Evolutionary conservation across 1,284 basidiomycete species (phyloP), one percentile per base, ranked within the genome.

Genomic region (Psilocybe mexicana): DNA sequence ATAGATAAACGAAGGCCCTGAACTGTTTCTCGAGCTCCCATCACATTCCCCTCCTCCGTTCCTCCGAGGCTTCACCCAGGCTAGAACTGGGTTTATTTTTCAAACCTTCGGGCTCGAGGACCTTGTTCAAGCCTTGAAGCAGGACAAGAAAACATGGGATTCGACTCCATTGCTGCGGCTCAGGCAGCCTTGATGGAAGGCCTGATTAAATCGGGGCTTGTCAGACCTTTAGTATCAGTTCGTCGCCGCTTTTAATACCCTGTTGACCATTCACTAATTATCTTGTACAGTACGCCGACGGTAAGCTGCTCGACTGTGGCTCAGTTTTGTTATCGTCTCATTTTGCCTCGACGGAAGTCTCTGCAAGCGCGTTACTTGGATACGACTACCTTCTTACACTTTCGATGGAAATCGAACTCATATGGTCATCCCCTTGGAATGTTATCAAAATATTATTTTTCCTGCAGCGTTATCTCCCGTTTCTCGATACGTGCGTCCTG

Each of bases 331-430:
- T 8, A 8, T 6, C 30, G 8, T 28, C 5, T 18, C 25, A 52
- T 26, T 12, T 23, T 24, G 10, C 36, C n/a, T 26, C 24, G 38
- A 18, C 25, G 8, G 5, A 50, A 55, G 53, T 55, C 14, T 30
- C 53, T 12, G 53, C 53, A n/a, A 38, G 43, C 35, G 25, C 43
- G 14, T n/a, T 55, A 18, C 48, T 47, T 12, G 28, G 40, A 3
- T 55, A 48, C 44, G 53, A 55, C 35, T 55, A 46, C 30, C n/a
- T 46, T 18, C 30, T 55, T 44, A 55, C 53, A 26, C n/a, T 55
- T 2, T 28, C 18, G 10, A 28, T 55, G 33, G 53, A 55, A 46
- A 35, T 55, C 18, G 44, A 55, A n/a, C 46, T 40, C 14, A 46
- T 55, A 7, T 55, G 53, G 53, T 25, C 33, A 24, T 47, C 53